Conservation (phyloP, 768 basidiomycete species). For the Mycena filopes region DNA sequence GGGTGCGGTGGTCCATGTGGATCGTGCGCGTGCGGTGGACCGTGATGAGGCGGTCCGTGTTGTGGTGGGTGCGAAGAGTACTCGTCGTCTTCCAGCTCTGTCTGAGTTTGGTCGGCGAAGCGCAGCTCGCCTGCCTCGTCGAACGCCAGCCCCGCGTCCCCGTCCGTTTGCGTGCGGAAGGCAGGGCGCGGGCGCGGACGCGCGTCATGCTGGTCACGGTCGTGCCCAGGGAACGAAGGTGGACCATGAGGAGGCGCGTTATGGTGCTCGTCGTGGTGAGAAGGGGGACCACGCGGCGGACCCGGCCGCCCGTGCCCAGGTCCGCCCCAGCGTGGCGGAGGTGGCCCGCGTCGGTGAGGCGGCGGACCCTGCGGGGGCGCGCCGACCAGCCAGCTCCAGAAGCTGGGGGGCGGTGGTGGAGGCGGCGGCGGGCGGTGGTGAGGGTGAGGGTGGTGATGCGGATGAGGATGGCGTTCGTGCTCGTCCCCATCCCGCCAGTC, state of each 20-base stretch:
- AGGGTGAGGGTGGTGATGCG: background rate
- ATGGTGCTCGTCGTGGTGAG: too few species aligned
- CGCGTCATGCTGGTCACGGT: too few species aligned
- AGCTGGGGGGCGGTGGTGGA: background rate
- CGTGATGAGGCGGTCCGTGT: background rate
- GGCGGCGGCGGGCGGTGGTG: background rate
- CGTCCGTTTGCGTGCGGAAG: too few species aligned
- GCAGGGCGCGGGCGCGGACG: too few species aligned
- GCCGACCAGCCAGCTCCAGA: background rate
- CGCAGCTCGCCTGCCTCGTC: too few species aligned
- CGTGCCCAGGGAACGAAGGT: background rate
- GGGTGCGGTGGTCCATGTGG: background rate
- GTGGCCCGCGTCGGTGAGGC: background rate
- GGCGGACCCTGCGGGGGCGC: background rate
- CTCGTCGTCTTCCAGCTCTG: too few species aligned
- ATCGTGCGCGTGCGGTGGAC: background rate
- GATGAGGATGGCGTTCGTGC: background rate
- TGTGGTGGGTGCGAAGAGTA: too few species aligned
- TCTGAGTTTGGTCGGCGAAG: too few species aligned
- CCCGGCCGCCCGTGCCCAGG: background rate
- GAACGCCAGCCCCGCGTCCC: too few species aligned
- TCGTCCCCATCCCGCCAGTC: background rate
- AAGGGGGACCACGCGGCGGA: too few species aligned
- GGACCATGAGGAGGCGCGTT: too few species aligned
- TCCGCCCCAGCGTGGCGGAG: background rate